These are phyloP conservation scores for Cordyceps tenuipes DNA, from an alignment of 2,329 filamentous ascomycete species.

Conservation along the genomic window DNA sequence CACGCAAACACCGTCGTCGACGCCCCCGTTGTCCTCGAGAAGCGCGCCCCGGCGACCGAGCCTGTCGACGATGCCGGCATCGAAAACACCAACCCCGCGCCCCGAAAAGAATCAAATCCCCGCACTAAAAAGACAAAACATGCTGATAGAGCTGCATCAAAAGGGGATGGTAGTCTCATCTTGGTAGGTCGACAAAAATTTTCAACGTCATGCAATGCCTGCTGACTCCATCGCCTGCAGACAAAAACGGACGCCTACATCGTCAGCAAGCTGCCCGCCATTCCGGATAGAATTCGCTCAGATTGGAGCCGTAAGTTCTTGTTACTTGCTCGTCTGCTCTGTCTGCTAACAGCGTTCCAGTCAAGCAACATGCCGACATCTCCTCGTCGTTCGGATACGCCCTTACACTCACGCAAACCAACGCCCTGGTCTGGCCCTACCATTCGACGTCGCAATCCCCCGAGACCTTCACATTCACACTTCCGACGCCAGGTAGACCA, in stretches of 20 bases:
- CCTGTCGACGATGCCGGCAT: conserved; percentile 36
- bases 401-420: conserved; percentile 68
- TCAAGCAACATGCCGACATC: conserved; percentile 56
- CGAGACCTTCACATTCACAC: conserved; percentile 70
- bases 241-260: conserved; percentile 78
- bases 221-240: conserved; percentile 33
- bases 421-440: conserved; percentile 90
- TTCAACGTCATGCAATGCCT: conserved; percentile 13
- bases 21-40: conserved; percentile 39
- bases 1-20: conserved; percentile 44
- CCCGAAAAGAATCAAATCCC: conserved; percentile 48
- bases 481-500: conserved; percentile 63
- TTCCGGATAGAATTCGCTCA: conserved; percentile 68
- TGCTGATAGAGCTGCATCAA: conserved; percentile 51
- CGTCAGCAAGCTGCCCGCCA: conserved; percentile 73
- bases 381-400: conserved; percentile 63
- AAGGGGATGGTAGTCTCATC: conserved; percentile 59
- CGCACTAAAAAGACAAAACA: conserved; percentile 55
- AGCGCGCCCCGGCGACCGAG: conserved; percentile 34
- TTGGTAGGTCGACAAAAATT: conserved; percentile 41
- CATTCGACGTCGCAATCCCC: conserved; percentile 57
- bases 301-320: conserved; percentile 52
- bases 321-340: background rate
- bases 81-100: conserved; percentile 31
- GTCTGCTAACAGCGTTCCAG: conserved; percentile 30